Evolutionary conservation across 1,139 yeast genomes (phyloP).

Genomic region (Debaryomycetaceae sp.): DNA sequence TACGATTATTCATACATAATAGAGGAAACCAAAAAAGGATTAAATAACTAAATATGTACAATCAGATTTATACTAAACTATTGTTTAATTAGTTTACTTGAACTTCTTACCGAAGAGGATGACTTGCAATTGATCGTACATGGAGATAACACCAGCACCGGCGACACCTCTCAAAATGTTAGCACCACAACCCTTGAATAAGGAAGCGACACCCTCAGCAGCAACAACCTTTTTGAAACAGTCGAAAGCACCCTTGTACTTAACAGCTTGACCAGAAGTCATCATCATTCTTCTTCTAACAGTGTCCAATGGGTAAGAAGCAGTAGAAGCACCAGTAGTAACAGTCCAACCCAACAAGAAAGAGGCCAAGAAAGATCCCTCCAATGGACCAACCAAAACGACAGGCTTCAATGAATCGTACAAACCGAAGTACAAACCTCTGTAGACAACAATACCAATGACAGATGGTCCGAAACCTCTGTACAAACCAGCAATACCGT

Average conservation of each 20-base stretch:
- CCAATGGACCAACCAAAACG: conserved; percentile 53
- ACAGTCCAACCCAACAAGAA: conserved; percentile 56
- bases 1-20: conserved; percentile 3
- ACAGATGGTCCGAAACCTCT: conserved; percentile 59
- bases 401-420: conserved; percentile 55
- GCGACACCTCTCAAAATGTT: conserved; percentile 59
- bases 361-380: conserved; percentile 54
- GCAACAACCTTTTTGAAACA: conserved; percentile 48
- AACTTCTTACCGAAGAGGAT: conserved; percentile 51
- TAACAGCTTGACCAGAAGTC: conserved; percentile 56
- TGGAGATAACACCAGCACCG: conserved; percentile 55
- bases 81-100: conserved; percentile 20
- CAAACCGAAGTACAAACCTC: conserved; percentile 56
- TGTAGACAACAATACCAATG: conserved; percentile 52
- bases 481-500: conserved; percentile 57
- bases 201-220: conserved; percentile 49
- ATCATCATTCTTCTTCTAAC: conserved; percentile 58
- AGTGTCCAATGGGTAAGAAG: conserved; percentile 55
- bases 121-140: conserved; percentile 53
- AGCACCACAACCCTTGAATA: conserved; percentile 57
- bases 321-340: conserved; percentile 54
- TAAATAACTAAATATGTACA: conserved; percentile 14
- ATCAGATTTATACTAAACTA: conserved; percentile 6
- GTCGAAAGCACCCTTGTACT: conserved; percentile 52
- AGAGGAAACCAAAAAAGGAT: conserved; percentile 5